These are phyloP conservation scores for Xerocomus spinulosus DNA, from an alignment of 768 basidiomycete species.

Conservation along the genomic window DNA sequence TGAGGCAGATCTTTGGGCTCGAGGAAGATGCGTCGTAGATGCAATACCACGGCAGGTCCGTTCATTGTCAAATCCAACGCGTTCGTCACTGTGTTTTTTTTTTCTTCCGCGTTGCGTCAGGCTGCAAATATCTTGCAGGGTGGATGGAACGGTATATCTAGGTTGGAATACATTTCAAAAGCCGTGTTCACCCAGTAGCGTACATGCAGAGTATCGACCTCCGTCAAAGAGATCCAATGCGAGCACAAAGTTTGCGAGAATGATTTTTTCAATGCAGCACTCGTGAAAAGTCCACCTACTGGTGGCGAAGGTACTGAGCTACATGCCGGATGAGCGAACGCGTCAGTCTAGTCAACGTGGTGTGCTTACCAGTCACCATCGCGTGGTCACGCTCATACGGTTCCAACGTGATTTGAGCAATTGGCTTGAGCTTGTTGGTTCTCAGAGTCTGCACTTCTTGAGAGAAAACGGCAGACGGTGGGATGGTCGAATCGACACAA, in stretches of 20 bases:
- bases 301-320: constrained; percentile 49
- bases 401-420: constrained; percentile 94
- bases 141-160: too few relatives aligned
- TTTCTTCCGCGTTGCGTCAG: too few relatives aligned
- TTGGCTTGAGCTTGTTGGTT: constrained; percentile 79
- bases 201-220: too few relatives aligned
- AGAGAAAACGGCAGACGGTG: constrained; percentile 87
- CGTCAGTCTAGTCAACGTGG: neutral
- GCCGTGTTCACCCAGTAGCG: too few relatives aligned
- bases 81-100: too few relatives aligned
- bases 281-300: constrained; percentile 14
- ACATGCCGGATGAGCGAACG: neutral
- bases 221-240: too few relatives aligned
- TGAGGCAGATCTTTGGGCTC: constrained; percentile 77
- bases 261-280: too few relatives aligned
- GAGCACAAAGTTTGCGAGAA: too few relatives aligned
- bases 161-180: too few relatives aligned
- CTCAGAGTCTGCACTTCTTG: constrained; percentile 79
- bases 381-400: constrained; percentile 89
- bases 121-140: too few relatives aligned
- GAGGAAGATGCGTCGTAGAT: constrained; percentile 35
- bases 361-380: constrained; percentile 71
- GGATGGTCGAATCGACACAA: constrained; percentile 95
- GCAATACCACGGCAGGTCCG: too few relatives aligned
- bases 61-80: too few relatives aligned